Percentiles rank a stretch among this genome's conserved stretches.
phyloP scores from a whole-genome alignment of 495 filamentous ascomycete genomes.

The Neurospora sp. region DNA sequence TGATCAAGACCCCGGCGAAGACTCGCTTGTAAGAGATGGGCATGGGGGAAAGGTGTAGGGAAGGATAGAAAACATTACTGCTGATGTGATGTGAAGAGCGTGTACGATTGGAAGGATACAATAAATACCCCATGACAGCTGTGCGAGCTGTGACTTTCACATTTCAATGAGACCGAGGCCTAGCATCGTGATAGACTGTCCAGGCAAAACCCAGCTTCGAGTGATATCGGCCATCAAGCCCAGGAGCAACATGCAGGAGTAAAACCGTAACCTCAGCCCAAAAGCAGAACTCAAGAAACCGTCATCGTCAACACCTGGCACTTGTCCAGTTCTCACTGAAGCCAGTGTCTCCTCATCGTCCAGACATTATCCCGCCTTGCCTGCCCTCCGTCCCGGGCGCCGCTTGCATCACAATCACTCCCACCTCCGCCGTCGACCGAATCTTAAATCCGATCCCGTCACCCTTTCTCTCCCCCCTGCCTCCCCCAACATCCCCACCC shows the following conservation, averaged over 20 bases:
- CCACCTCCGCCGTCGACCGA: background rate
- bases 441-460: background rate
- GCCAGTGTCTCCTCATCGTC: background rate
- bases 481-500: background rate
- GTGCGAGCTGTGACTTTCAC: background rate
- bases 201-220: background rate
- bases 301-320: background rate
- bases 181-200: background rate
- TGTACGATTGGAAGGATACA: background rate
- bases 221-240: background rate
- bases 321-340: background rate
- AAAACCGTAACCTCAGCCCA: no score
- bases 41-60: background rate
- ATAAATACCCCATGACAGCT: background rate
- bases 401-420: background rate
- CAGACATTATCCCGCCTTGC: no score
- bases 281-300: no score
- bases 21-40: background rate
- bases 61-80: background rate
- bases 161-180: no score
- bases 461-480: background rate
- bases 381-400: background rate
- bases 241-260: no score
- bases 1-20: constrained; percentile 16
- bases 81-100: background rate